phyloP scores from a whole-genome alignment of 495 filamentous ascomycete species.

The Parmelia sp. region DNA sequence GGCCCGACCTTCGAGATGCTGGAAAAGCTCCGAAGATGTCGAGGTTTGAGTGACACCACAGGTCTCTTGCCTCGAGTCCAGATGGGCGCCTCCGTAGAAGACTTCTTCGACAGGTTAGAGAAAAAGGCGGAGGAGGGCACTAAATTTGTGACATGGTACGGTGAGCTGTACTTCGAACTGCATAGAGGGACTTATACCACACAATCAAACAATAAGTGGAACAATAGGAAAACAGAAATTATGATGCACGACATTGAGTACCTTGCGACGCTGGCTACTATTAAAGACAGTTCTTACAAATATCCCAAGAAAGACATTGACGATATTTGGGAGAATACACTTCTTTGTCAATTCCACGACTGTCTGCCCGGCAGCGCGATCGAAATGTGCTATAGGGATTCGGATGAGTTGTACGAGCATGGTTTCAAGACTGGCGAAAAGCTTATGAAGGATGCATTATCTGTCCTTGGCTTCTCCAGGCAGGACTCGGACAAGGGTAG shows the following conservation, averaged over 20 bases:
- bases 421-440: conserved; percentile 71
- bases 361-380: conserved; percentile 93
- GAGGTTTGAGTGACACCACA: conserved; percentile 82
- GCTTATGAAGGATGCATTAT: conserved; percentile 61
- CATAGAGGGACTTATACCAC: conserved; percentile 96
- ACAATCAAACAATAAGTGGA: conserved; percentile 92
- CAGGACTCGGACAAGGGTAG: conserved; percentile 27
- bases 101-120: conserved; percentile 85
- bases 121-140: conserved; percentile 61
- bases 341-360: conserved; percentile 95
- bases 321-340: conserved; percentile 80
- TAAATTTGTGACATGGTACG: conserved; percentile 92
- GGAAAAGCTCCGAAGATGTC: conserved; percentile 91
- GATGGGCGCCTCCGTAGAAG: conserved; percentile 89
- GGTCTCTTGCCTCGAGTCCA: conserved; percentile 80
- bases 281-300: conserved; percentile 63
- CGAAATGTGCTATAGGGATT: conserved; percentile 95
- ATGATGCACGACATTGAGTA: conserved; percentile 81
- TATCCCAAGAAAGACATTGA: conserved; percentile 92
- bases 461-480: conserved; percentile 54
- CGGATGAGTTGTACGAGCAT: conserved; percentile 74
- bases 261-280: conserved; percentile 76
- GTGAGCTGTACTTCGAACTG: conserved; percentile 94
- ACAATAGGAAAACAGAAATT: conserved; percentile 81
- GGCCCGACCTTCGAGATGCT: conserved; percentile 90